Evolutionary conservation across 2,329 filamentous ascomycete species (phyloP), one percentile per base, ranked within the genome.

Genomic region (Diaporthe ampelina): DNA sequence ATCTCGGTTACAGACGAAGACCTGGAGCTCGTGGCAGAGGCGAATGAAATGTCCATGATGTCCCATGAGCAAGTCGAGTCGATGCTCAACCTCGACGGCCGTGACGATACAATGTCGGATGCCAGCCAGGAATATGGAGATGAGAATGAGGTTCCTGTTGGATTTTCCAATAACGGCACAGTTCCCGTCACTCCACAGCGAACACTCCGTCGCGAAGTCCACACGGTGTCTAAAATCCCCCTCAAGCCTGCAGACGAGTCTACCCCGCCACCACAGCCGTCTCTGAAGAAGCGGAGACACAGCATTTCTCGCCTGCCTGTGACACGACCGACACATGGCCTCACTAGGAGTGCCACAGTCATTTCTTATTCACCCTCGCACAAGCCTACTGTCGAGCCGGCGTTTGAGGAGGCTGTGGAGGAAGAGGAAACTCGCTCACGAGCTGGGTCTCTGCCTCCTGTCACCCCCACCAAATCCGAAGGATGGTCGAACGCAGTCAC

Each of bases 151-250:
- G 82, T 90, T 13, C 91, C 88, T 4, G 74, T 77, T 21, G 73
- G 78, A 74, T 80, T 74, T 48, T 80, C 72, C 54, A 57, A 59
- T 11, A 54, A 40, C 13, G 68, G 72, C 24, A 63, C 50, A 3
- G 50, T 81, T 3, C 90, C 89, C 1, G 83, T 86, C 10, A 94
- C 92, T 1, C 92, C 92, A 0, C 83, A 87, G 67, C 88, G 90
- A 21, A 82, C 84, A 0, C 79, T 86, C n/a, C 84, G 82, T n/a
- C 86, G 87, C 72, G 85, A 88, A n/a, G 90, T 93, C 76, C 90
- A 94, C 81, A 95, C 94, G 0, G 91, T 94, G 0, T 94, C 92
- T 35, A 95, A 95, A 83, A 91, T 95, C 6, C 93, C 94, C 1
- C 84, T 95, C 54, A 94, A 94, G 81, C 86, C 91, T 4, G 91